phyloP scores from a whole-genome alignment of 805 yeast genomes.

The Dipodascus geniculatus region DNA sequence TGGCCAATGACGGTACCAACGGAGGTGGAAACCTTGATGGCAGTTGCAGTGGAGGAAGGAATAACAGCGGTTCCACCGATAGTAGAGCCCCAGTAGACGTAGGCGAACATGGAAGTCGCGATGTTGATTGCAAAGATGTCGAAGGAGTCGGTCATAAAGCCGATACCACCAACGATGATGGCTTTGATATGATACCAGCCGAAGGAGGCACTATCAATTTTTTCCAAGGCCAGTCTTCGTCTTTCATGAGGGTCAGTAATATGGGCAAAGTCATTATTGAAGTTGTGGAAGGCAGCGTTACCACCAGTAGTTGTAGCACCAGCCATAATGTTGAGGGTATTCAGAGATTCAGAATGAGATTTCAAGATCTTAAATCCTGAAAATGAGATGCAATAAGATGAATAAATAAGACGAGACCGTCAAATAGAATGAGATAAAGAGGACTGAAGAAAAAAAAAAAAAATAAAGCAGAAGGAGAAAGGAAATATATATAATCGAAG shows the following conservation, averaged over 20 bases:
- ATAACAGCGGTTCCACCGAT: slow-evolving; percentile 29
- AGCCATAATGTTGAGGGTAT: neutral
- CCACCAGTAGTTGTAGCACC: slow-evolving; percentile 29
- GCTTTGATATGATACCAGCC: slow-evolving; percentile 48
- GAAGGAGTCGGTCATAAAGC: slow-evolving; percentile 86
- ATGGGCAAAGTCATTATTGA: slow-evolving; percentile 41
- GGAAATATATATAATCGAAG: too few species aligned
- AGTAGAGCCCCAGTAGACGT: slow-evolving; percentile 58
- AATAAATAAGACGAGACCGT: neutral
- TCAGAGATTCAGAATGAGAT: too few species aligned
- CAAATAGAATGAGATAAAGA: too few species aligned
- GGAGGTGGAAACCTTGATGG: slow-evolving; percentile 79
- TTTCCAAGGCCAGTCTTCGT: slow-evolving; percentile 47
- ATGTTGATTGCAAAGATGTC: slow-evolving; percentile 85
- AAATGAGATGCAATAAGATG: neutral
- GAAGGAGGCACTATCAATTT: slow-evolving; percentile 44
- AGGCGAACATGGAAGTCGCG: slow-evolving; percentile 66
- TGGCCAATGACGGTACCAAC: slow-evolving; percentile 93
- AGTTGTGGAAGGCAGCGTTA: slow-evolving; percentile 48
- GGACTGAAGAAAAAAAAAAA: too few species aligned
- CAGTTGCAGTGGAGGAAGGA: slow-evolving; percentile 62
- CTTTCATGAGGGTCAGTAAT: slow-evolving; percentile 47
- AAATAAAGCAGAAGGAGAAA: too few species aligned
- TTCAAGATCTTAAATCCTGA: too few species aligned
- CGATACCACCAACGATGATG: slow-evolving; percentile 82